Evolutionary conservation across 306 rosid genomes (phyloP).

Genomic region (Psophocarpus tetragonolobus): DNA sequence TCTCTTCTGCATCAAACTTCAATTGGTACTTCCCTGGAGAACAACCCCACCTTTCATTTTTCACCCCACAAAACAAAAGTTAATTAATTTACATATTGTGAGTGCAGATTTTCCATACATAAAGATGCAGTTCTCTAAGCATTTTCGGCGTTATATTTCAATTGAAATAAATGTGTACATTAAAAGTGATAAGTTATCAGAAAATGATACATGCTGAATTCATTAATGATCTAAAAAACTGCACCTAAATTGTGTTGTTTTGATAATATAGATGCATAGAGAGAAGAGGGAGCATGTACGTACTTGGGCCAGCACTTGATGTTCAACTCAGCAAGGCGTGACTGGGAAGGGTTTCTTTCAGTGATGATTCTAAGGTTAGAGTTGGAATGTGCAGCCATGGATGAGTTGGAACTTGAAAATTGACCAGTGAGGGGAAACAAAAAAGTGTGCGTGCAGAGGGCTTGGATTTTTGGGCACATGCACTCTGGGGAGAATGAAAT

Average conservation of each 20-base stretch:
- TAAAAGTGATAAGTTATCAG: too few relatives aligned
- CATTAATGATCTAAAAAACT: not conserved
- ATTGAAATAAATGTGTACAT: not conserved
- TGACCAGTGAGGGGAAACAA: not conserved
- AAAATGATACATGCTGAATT: not conserved
- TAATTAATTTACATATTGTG: not conserved
- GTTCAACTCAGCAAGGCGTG: constrained; percentile 71
- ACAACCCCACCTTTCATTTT: constrained; percentile 83
- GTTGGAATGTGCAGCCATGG: constrained; percentile 68
- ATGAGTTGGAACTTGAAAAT: constrained; percentile 5
- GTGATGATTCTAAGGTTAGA: constrained; percentile 65
- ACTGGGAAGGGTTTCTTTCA: constrained; percentile 79
- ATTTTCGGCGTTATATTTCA: not conserved
- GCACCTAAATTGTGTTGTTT: not conserved
- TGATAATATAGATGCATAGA: not conserved
- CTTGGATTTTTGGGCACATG: constrained; percentile 31
- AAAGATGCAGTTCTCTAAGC: not conserved
- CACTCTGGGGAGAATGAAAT: constrained; percentile 29
- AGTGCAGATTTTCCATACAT: not conserved
- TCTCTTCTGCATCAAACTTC: constrained; percentile 94
- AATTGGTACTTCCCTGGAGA: constrained; percentile 92
- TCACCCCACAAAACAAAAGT: not conserved
- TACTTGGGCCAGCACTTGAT: constrained; percentile 98
- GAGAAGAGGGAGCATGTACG: constrained; percentile 38
- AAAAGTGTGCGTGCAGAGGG: not conserved